Evolutionary conservation across 768 basidiomycete species (phyloP).

Genomic region (Porphyrellus cyaneotinctus): DNA sequence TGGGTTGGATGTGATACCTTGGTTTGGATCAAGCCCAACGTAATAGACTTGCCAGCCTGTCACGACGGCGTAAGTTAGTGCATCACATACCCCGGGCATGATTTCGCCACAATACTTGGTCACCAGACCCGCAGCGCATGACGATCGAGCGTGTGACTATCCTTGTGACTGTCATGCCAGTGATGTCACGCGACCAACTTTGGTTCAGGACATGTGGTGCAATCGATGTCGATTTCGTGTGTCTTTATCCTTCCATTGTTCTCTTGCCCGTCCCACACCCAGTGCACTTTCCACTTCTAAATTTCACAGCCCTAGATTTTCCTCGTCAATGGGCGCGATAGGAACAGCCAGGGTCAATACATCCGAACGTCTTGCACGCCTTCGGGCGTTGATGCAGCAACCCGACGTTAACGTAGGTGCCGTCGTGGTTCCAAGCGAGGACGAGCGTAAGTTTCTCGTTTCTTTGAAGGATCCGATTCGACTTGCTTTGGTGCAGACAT

Average conservation of each 20-base stretch:
- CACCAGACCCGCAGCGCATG: too few species aligned
- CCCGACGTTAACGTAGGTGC: constrained; percentile 56
- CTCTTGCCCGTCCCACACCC: constrained; percentile 18
- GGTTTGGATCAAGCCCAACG: too few species aligned
- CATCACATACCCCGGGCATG: too few species aligned
- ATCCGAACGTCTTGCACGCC: constrained; percentile 51
- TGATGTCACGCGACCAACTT: constrained; percentile 6
- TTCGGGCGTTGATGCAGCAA: constrained; percentile 69
- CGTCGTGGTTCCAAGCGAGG: constrained; percentile 85
- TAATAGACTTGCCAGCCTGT: too few species aligned
- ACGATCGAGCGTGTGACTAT: neutral
- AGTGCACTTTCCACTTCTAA: neutral
- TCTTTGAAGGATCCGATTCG: neutral
- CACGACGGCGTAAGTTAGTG: too few species aligned
- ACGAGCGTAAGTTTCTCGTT: constrained; percentile 65
- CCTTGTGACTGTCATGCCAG: neutral
- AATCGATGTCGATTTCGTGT: constrained; percentile 13
- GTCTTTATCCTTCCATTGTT: constrained; percentile 18
- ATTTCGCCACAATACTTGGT: too few species aligned
- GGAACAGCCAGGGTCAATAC: constrained; percentile 53
- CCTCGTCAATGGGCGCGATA: constrained; percentile 35
- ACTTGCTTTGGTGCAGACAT: constrained; percentile 49
- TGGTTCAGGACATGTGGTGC: constrained; percentile 23
- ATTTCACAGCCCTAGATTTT: constrained; percentile 3
- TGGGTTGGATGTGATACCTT: too few species aligned